Evolutionary conservation across 148 eudicot species (phyloP).

Genomic region (Fagopyrum homotropicum): DNA sequence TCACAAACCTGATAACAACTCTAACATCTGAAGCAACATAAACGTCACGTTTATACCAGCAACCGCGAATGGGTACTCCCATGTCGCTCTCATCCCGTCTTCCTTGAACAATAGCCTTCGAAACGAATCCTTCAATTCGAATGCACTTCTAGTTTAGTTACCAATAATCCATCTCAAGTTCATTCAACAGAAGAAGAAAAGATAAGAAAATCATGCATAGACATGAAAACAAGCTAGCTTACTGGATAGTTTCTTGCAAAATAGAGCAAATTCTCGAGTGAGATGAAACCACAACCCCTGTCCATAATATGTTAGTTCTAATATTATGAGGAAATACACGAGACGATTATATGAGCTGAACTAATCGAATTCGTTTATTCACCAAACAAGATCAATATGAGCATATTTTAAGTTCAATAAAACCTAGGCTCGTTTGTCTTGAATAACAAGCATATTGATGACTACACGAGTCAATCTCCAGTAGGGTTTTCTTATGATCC

Average conservation of each 20-base stretch:
- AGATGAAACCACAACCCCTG: slow-evolving; percentile 87
- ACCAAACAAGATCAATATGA: too few species aligned
- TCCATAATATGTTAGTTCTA: neutral
- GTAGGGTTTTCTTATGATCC: too few species aligned
- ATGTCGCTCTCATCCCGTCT: slow-evolving; percentile 61
- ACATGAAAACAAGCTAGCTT: slow-evolving; percentile 22
- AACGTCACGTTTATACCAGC: slow-evolving; percentile 88
- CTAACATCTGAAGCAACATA: slow-evolving; percentile 90
- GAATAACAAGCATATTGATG: too few species aligned
- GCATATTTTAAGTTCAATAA: too few species aligned
- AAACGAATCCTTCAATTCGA: slow-evolving; percentile 58
- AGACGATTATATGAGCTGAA: too few species aligned
- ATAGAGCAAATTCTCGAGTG: slow-evolving; percentile 79
- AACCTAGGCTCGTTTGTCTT: too few species aligned
- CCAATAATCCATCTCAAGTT: slow-evolving; percentile 12
- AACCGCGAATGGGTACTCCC: slow-evolving; percentile 98
- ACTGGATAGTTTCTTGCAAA: slow-evolving; percentile 79
- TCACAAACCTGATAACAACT: slow-evolving; percentile 56
- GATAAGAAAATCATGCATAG: neutral
- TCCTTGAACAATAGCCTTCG: slow-evolving; percentile 72
- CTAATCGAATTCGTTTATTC: too few species aligned
- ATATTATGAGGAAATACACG: too few species aligned
- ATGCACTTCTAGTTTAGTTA: slow-evolving; percentile 23
- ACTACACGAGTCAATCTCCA: too few species aligned
- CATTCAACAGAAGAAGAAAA: neutral